Evolutionary conservation across 2,329 filamentous ascomycete species (phyloP).

Genomic region (Huntiella bhutanensis): DNA sequence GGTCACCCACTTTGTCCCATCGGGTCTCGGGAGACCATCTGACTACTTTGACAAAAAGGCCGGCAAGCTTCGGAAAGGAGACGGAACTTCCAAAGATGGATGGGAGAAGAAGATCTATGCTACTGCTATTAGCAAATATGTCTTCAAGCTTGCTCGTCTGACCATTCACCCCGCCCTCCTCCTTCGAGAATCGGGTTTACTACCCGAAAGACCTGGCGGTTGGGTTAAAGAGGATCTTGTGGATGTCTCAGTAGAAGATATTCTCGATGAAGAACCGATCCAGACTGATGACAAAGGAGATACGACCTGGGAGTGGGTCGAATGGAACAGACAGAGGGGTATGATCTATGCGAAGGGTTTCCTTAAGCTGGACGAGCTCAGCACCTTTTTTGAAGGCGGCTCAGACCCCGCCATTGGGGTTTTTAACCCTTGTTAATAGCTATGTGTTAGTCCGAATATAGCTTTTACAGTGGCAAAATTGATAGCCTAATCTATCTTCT

Average conservation of each 20-base stretch:
- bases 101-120: constrained; percentile 50
- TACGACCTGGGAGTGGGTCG: constrained; percentile 40
- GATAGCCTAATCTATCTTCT: too few species aligned
- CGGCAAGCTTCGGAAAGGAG: neutral
- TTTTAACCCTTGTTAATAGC: constrained; percentile 25
- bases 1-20: constrained; percentile 52
- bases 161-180: constrained; percentile 70
- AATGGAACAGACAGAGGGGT: constrained; percentile 34
- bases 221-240: constrained; percentile 28
- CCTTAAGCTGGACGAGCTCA: constrained; percentile 34
- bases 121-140: constrained; percentile 59
- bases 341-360: constrained; percentile 37
- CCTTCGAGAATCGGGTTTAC: constrained; percentile 49
- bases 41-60: constrained; percentile 28
- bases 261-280: constrained; percentile 12
- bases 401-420: constrained; percentile 30
- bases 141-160: constrained; percentile 62
- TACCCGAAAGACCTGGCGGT: constrained; percentile 54
- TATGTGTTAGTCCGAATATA: too few species aligned
- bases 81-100: constrained; percentile 15
- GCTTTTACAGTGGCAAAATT: too few species aligned
- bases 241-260: constrained; percentile 20
- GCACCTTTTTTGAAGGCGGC: constrained; percentile 33
- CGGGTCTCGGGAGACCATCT: constrained; percentile 35
- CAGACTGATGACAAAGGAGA: constrained; percentile 13